Evolutionary conservation across 2,329 filamentous ascomycete genomes (phyloP), one percentile per base, ranked within the genome.

Genomic region (Hypoxylon sp.): DNA sequence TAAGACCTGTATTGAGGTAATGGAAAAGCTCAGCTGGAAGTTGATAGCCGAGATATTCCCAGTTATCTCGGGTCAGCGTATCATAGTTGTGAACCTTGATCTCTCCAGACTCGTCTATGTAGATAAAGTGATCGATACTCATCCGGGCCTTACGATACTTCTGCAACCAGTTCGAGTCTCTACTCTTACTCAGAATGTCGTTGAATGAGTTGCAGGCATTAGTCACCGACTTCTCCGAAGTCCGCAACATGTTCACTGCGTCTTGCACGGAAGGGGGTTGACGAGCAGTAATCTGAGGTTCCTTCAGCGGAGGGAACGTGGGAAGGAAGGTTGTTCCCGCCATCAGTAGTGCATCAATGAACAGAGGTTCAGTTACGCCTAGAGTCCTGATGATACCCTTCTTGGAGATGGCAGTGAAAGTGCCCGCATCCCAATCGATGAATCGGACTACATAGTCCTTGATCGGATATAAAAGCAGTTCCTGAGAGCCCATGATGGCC

Each of bases 1-100:
- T 89, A 47, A 98, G 83, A 35, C 93, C 96, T 56, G 88, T 90
- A 65, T 93, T 94, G 54, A 98, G 85, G 79, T 98, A 98, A 79
- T 93, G 92, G 78, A 95, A 94, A 17, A 98, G 85, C 80, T 99
- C 96, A 44, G 94, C 90, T 0, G 96, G 94, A 4, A 99, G 85
- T 66, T 94, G 92, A 65, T 97, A 88, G n/a, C 94, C 94, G 68
- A 98, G 88, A 77, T 98, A 94, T 75, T 95, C 91, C 77, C 97
- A 93, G 72, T 96, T 91, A 77, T 98, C 94, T 50, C 87, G 87
- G 1, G 96, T 94, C 19, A 94, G 87, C 60, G 89, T 86, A 6
- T 93, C 91, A 60, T 85, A 87, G 73, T 94, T 90, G 74, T 93
- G 86, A 15, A 94, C 91, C 66, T 88, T 87, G 54, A 97, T 87